Percentiles rank a stretch among this genome's conserved stretches.
phyloP scores from a whole-genome alignment of 192 early-diverging fungal species.

The Podila horticola region DNA sequence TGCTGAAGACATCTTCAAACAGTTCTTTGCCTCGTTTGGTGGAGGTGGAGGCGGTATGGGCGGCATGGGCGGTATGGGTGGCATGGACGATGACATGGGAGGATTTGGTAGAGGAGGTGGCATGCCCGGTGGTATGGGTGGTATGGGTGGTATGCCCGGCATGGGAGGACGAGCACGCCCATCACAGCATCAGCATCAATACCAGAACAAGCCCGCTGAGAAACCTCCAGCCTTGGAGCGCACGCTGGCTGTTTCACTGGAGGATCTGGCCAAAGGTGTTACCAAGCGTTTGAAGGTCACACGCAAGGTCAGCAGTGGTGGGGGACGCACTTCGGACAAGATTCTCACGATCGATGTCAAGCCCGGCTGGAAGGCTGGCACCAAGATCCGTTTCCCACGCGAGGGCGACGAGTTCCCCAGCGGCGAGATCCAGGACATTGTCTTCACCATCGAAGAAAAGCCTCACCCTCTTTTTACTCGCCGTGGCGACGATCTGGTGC shows the following conservation, averaged over 20 bases:
- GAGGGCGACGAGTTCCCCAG: conserved; percentile 89
- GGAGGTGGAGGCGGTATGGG: conserved; percentile 56
- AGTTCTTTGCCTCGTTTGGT: conserved; percentile 79
- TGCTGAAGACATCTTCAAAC: conserved; percentile 91
- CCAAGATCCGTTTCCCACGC: conserved; percentile 90
- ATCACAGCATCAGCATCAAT: neutral
- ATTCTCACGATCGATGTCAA: conserved; percentile 87
- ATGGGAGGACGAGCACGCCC: conserved; percentile 39
- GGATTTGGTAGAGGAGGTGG: conserved; percentile 2
- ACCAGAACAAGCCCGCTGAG: conserved; percentile 16
- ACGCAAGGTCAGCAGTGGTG: conserved; percentile 57
- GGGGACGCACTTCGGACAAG: conserved; percentile 74
- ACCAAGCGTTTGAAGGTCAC: conserved; percentile 96
- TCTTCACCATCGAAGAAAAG: conserved; percentile 94
- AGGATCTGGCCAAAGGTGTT: conserved; percentile 90
- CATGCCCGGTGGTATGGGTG: conserved; percentile 11
- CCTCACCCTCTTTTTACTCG: conserved; percentile 86
- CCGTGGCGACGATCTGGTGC: conserved; percentile 83
- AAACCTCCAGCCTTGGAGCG: conserved; percentile 65
- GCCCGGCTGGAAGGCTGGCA: conserved; percentile 97
- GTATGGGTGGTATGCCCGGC: conserved; percentile 12
- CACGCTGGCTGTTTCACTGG: conserved; percentile 83
- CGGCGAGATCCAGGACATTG: conserved; percentile 89
- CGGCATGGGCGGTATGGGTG: conserved; percentile 52
- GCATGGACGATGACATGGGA: conserved; percentile 29